Conservation (phyloP, 768 basidiomycete genomes). For the Suillus occidentalis region DNA sequence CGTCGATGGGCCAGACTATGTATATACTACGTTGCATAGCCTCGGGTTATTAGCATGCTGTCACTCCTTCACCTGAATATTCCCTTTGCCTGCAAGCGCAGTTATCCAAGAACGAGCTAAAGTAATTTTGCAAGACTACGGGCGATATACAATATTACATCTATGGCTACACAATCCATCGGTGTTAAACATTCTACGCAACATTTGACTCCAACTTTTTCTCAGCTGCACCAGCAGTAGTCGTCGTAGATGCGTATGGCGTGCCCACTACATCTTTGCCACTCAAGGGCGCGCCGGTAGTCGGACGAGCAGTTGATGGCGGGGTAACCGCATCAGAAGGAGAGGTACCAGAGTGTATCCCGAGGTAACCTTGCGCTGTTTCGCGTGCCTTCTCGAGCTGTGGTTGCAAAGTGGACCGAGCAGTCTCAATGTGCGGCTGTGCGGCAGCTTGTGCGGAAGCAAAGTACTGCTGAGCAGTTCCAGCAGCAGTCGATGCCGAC, state of each 20-base stretch:
- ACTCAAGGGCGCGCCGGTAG: constrained; percentile 40
- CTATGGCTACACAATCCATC: not conserved
- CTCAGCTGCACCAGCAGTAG: not conserved
- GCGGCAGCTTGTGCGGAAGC: constrained; percentile 17
- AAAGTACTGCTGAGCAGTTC: constrained; percentile 33
- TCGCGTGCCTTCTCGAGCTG: constrained; percentile 29
- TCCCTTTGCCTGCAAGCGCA: not conserved
- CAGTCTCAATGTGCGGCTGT: constrained; percentile 30
- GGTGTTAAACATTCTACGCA: not conserved
- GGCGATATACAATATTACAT: not conserved
- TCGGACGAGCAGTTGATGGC: constrained; percentile 19
- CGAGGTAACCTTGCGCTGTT: constrained; percentile 19
- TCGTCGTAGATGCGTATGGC: constrained; percentile 23
- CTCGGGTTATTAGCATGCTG: too few species aligned
- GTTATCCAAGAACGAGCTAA: not conserved
- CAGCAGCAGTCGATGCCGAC: constrained; percentile 30
- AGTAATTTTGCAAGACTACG: not conserved
- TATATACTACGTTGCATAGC: too few species aligned
- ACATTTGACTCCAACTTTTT: constrained; percentile 8
- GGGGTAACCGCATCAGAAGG: constrained; percentile 12
- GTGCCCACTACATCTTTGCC: constrained; percentile 34
- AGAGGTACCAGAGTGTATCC: constrained; percentile 9
- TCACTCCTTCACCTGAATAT: not conserved
- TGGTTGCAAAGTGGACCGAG: constrained; percentile 27
- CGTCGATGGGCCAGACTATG: too few species aligned